Conservation (phyloP, 2,329 filamentous ascomycete species). For the Claviceps spartinae region DNA sequence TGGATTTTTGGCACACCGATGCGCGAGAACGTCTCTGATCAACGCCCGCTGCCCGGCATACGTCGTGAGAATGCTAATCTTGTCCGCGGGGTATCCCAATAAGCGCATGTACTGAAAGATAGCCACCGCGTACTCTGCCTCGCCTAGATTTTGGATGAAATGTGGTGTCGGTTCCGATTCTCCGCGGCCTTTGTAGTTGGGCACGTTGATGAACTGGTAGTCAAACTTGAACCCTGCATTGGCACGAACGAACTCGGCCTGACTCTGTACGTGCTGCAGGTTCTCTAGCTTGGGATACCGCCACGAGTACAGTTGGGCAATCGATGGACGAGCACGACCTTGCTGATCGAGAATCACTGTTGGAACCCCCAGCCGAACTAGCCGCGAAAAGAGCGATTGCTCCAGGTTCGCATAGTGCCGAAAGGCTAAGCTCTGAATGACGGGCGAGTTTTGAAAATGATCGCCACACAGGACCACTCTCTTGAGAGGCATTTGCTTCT, state of each 20-base stretch:
- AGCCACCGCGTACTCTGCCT: conserved; percentile 93
- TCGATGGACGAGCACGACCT: conserved; percentile 74
- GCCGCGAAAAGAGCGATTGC: conserved; percentile 83
- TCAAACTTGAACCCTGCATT: conserved; percentile 91
- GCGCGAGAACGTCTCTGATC: conserved; percentile 71
- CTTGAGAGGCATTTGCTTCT: conserved; percentile 64
- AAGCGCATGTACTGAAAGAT: conserved; percentile 96
- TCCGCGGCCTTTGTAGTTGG: conserved; percentile 80
- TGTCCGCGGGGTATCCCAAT: conserved; percentile 71
- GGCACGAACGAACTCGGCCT: conserved; percentile 60
- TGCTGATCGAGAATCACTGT: conserved; percentile 84
- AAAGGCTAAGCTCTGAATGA: conserved; percentile 90
- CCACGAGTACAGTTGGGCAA: conserved; percentile 88
- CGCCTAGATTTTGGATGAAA: conserved; percentile 91
- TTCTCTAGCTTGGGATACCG: conserved; percentile 72
- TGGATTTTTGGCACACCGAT: conserved; percentile 69
- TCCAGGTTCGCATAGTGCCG: conserved; percentile 91
- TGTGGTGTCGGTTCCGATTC: conserved; percentile 85
- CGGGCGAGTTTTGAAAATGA: conserved; percentile 90
- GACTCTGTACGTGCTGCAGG: conserved; percentile 56
- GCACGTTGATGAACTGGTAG: conserved; percentile 93
- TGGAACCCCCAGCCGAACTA: conserved; percentile 86
- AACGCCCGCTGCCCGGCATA: conserved; percentile 87
- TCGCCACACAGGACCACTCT: conserved; percentile 88
- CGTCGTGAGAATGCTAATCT: conserved; percentile 82